Evolutionary conservation across 1,284 basidiomycete genomes (phyloP).

Genomic region (Sanghuangporus baumii): DNA sequence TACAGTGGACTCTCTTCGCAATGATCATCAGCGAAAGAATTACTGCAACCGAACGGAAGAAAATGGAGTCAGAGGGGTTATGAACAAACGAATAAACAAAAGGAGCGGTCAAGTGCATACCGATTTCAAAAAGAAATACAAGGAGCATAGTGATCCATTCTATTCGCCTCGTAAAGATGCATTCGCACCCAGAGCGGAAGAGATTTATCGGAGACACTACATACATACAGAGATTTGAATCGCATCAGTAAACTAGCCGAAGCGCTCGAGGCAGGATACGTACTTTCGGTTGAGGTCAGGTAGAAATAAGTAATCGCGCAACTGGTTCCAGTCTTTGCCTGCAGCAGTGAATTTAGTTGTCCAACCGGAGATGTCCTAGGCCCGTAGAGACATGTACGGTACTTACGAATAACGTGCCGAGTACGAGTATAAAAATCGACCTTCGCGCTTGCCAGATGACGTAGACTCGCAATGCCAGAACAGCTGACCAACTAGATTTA

Average conservation of each 20-base stretch:
- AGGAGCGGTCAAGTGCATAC: neutral
- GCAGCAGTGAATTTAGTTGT: too few species aligned
- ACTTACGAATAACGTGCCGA: neutral
- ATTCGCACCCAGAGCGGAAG: constrained; percentile 8
- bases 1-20: constrained; percentile 6
- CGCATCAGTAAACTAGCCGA: neutral
- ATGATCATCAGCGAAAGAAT: constrained; percentile 10
- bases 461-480: constrained; percentile 9
- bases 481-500: neutral
- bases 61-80: neutral
- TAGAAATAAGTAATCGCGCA: constrained; percentile 2
- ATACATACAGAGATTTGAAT: neutral
- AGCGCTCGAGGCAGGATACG: neutral
- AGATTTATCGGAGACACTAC: constrained; percentile 5
- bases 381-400: neutral
- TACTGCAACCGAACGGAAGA: neutral
- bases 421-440: neutral
- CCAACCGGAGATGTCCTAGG: neutral
- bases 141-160: constrained; percentile 13
- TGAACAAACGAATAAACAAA: neutral
- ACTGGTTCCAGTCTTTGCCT: neutral
- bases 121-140: constrained; percentile 10
- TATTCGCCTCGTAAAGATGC: neutral
- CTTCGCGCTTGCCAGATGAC: constrained; percentile 11
- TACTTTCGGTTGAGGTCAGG: neutral